phyloP scores from a whole-genome alignment of 768 basidiomycete species.

The Tylopilus cervinicoccineus region DNA sequence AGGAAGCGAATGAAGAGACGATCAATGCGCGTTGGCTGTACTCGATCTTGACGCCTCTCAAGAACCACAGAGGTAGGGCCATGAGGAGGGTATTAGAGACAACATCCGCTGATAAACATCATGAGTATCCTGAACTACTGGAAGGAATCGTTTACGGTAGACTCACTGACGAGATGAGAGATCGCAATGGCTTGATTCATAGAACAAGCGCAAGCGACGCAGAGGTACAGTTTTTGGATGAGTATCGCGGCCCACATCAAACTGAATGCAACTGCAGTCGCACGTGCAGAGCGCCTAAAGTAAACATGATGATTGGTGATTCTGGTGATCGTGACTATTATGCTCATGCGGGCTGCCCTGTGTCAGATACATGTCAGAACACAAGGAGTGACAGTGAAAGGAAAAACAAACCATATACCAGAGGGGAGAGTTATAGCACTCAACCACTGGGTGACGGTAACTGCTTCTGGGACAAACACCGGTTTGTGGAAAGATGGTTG shows the following conservation, averaged over 20 bases:
- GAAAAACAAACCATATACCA: not conserved
- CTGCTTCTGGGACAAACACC: not conserved
- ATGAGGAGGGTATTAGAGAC: slow-evolving; percentile 10
- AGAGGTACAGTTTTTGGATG: not conserved
- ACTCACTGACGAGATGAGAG: slow-evolving; percentile 3
- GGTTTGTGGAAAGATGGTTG: not conserved
- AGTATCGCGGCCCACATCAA: slow-evolving; percentile 1
- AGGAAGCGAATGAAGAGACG: slow-evolving; percentile 10
- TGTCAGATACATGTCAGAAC: not conserved
- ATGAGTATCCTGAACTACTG: not conserved
- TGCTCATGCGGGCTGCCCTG: slow-evolving; percentile 6
- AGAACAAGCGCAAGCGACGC: not conserved
- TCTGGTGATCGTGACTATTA: slow-evolving; percentile 1
- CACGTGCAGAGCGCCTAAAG: not conserved
- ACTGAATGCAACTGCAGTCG: not conserved
- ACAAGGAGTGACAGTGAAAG: not conserved
- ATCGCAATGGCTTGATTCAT: no score
- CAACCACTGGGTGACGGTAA: not conserved
- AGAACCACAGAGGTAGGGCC: not conserved
- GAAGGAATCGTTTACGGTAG: not conserved
- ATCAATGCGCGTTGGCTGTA: not conserved
- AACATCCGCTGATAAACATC: slow-evolving; percentile 6
- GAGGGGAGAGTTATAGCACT: not conserved
- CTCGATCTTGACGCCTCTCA: slow-evolving; percentile 3
- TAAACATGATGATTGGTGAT: not conserved